Base-by-base conservation (phyloP, 345 rosid genomes). In the Tarenaya hassleriana region DNA sequence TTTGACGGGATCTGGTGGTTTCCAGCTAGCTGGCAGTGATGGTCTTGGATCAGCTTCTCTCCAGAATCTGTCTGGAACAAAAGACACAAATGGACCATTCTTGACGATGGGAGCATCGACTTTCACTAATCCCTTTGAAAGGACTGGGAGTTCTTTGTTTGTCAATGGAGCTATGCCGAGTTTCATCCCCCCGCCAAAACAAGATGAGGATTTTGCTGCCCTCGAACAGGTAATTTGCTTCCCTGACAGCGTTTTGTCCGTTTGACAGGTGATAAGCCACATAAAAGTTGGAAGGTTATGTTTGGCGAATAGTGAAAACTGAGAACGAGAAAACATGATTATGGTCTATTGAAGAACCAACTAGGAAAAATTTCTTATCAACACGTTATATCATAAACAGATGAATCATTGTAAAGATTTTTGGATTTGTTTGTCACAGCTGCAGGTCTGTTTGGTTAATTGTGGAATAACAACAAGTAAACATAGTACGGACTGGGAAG, bases 201-300 rank as follows among this genome's bases (percentile, higher is more conserved):
- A 80, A 49, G 75, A 82, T 61, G 97, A 84, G 66, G 97, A 88
- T 76, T 86, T 94, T 75, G 52, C 80, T 65, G 77, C 95, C 59
- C 67, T 94, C 73, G 99, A 94, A 66, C 99, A 94, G 92, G 99
- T 94, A 62, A n/a, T 33, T 16, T 56, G 50, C 42, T 29, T 50
- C 16, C 10, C 29, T 5, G 29, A 5, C 29, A 24, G 5, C 38
- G 35, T n/a, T 43, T 35, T 49, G 3, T 43, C 50, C 16, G 37
- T 41, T n/a, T 60, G 47, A 27, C 8, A 5, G 38, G 20, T 29
- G 12, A 34, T 32, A 19, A 48, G 58, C 44, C 42, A 27, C 27
- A 15, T 47, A 63, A 34, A 33, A 50, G 21, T 35, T 64, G 33
- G 27, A 37, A 42, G 44, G 48, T 58, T 34, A 19, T 35, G 7